Evolutionary conservation across 805 yeast species (phyloP).

Genomic region (Candida corydali): DNA sequence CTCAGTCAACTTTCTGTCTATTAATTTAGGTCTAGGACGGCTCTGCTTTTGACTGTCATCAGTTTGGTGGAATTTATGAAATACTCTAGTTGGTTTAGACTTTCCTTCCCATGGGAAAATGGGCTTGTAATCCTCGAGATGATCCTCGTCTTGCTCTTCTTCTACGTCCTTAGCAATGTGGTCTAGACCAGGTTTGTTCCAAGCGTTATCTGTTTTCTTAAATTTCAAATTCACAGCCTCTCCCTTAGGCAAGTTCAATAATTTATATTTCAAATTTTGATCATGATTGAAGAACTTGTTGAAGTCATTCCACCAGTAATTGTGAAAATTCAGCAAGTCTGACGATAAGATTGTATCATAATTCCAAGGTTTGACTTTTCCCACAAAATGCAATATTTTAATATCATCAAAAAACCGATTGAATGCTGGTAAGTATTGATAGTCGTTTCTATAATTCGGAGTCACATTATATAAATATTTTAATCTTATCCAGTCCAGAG

Average conservation of each 20-base stretch:
- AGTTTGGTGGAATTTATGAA: constrained; percentile 10
- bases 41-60: constrained; percentile 1
- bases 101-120: constrained; percentile 31
- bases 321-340: constrained; percentile 20
- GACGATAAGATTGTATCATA: constrained; percentile 11
- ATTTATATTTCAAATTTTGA: constrained; percentile 11
- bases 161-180: neutral
- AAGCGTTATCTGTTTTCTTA: constrained; percentile 15
- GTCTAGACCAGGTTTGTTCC: constrained; percentile 15
- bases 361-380: constrained; percentile 31
- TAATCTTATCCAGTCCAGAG: constrained; percentile 27
- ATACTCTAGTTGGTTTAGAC: constrained; percentile 23
- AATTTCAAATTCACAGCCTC: constrained; percentile 21
- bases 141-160: neutral
- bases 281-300: constrained; percentile 17
- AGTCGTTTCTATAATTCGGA: constrained; percentile 23
- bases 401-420: constrained; percentile 24
- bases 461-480: constrained; percentile 35
- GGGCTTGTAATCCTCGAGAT: constrained; percentile 7
- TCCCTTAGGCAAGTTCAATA: constrained; percentile 14
- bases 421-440: constrained; percentile 32
- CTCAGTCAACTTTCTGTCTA: constrained; percentile 8
- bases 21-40: constrained; percentile 2
- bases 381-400: constrained; percentile 30
- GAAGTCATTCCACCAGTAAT: constrained; percentile 28